Conservation (phyloP, 2,329 filamentous ascomycete genomes). For the Plectosphaerella cucumerina region DNA sequence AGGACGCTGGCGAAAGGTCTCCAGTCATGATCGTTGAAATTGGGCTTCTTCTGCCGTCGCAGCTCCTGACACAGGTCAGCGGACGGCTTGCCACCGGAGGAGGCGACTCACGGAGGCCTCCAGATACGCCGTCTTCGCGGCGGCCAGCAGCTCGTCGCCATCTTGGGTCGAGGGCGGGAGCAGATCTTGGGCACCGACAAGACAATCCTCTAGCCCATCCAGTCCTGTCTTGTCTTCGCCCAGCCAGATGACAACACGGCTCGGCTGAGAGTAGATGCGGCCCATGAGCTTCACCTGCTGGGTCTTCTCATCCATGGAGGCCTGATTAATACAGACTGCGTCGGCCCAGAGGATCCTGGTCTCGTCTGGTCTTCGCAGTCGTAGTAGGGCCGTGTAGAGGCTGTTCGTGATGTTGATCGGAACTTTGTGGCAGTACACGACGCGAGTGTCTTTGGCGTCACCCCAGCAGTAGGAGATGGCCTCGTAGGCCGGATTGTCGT, state of each 20-base stretch:
- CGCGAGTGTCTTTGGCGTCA: background rate
- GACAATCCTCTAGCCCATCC: no score
- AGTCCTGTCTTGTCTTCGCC: background rate
- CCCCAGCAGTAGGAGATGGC: slow-evolving; percentile 17
- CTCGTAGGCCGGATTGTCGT: slow-evolving; percentile 12
- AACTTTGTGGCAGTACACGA: slow-evolving; percentile 12
- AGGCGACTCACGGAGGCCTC: background rate
- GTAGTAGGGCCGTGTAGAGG: slow-evolving; percentile 23
- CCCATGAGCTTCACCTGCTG: slow-evolving; percentile 7
- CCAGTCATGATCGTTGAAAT: background rate
- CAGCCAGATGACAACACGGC: slow-evolving; percentile 6
- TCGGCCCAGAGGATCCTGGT: slow-evolving; percentile 28
- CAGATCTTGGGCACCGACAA: no score
- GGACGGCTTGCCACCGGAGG: background rate
- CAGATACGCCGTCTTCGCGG: background rate
- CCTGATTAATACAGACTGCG: slow-evolving; percentile 23
- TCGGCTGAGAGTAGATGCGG: slow-evolving; percentile 2
- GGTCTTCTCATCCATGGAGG: slow-evolving; percentile 4
- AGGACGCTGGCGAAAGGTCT: background rate
- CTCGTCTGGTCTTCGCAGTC: slow-evolving; percentile 18
- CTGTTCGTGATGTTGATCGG: slow-evolving; percentile 23
- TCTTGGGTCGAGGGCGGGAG: background rate
- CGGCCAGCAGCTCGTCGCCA: background rate
- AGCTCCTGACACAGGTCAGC: background rate
- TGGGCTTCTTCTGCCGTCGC: background rate